phyloP scores from a whole-genome alignment of 2,329 filamentous ascomycete species.

The Xylaria digitata region DNA sequence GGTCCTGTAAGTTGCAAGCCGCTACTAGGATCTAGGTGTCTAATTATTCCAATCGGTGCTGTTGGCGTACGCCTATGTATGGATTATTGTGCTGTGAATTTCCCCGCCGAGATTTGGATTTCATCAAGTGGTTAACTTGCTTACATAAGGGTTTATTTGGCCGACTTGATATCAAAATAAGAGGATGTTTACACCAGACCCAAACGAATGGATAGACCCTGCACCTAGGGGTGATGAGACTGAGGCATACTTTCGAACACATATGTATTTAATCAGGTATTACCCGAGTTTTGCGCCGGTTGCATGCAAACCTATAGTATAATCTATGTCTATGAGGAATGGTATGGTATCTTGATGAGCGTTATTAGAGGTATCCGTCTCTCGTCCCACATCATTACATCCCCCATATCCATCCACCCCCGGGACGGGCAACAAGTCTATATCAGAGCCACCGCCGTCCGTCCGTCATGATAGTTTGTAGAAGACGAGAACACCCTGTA shows the following conservation, averaged over 20 bases:
- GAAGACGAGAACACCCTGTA: conserved; percentile 5
- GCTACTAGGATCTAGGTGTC: too few species aligned
- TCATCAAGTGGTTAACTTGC: too few species aligned
- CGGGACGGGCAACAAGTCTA: neutral
- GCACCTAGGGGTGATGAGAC: too few species aligned
- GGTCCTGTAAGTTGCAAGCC: too few species aligned
- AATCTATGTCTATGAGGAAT: neutral
- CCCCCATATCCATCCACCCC: neutral
- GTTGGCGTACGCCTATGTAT: too few species aligned
- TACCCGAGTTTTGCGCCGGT: neutral
- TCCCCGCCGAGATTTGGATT: too few species aligned
- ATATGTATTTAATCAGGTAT: neutral
- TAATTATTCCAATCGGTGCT: too few species aligned
- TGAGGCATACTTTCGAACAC: neutral
- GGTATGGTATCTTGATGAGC: conserved; percentile 9
- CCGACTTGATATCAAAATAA: too few species aligned
- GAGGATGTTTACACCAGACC: too few species aligned
- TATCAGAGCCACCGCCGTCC: neutral
- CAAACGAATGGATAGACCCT: too few species aligned
- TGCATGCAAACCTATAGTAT: neutral
- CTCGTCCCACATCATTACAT: conserved; percentile 8
- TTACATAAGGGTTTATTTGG: too few species aligned
- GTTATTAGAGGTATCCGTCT: neutral
- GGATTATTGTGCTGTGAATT: too few species aligned
- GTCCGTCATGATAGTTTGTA: conserved; percentile 1